Evolutionary conservation across 805 yeast genomes (phyloP).

Genomic region (Wickerhamomyces xylosicus): DNA sequence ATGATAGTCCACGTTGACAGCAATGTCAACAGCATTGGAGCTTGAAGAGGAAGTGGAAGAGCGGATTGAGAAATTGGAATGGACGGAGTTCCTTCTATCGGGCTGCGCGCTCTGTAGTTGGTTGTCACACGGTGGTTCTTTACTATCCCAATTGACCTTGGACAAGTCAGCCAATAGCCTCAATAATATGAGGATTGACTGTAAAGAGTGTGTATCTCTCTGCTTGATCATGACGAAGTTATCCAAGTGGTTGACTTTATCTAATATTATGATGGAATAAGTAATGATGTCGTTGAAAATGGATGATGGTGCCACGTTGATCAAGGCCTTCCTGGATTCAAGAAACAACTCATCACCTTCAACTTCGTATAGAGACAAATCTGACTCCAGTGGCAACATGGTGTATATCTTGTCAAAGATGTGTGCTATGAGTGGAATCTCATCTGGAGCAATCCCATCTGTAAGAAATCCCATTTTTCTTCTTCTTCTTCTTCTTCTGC

Average conservation of each 20-base stretch:
- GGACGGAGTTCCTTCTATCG: slow-evolving; percentile 14
- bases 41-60: slow-evolving; percentile 14
- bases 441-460: slow-evolving; percentile 3
- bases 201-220: slow-evolving; percentile 18
- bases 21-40: slow-evolving; percentile 17
- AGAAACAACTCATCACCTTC: slow-evolving; percentile 26
- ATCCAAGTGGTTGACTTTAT: slow-evolving; percentile 20
- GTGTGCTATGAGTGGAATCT: slow-evolving; percentile 23
- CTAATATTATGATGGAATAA: slow-evolving; percentile 17
- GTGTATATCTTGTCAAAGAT: slow-evolving; percentile 24
- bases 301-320: slow-evolving; percentile 19
- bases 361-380: slow-evolving; percentile 24
- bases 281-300: slow-evolving; percentile 22
- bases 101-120: too few species aligned
- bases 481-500: too few species aligned
- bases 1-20: slow-evolving; percentile 24
- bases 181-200: slow-evolving; percentile 26
- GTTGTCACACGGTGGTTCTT: slow-evolving; percentile 11
- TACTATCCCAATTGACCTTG: slow-evolving; percentile 29
- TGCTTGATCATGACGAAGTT: slow-evolving; percentile 18
- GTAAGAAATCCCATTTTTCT: slow-evolving; percentile 3
- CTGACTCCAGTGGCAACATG: slow-evolving; percentile 27
- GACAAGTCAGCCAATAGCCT: slow-evolving; percentile 30
- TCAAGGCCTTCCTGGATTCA: slow-evolving; percentile 24
- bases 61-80: slow-evolving; percentile 12